Evolutionary conservation across 2,329 filamentous ascomycete genomes (phyloP), one percentile per base, ranked within the genome.

Genomic region (Paecilomyces variotii): DNA sequence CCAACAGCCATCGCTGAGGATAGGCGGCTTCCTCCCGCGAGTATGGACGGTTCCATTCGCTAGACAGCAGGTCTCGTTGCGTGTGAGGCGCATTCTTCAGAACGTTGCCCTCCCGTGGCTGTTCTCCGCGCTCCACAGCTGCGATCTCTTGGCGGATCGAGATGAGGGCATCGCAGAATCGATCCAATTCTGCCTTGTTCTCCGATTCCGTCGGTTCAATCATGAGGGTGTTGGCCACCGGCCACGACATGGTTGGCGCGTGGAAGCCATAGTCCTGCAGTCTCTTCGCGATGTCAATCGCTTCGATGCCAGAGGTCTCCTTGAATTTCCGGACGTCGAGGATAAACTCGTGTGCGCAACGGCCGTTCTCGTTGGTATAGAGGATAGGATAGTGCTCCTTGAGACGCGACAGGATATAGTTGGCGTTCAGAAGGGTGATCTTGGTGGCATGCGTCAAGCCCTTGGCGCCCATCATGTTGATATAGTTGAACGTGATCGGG

Each of bases 241-340:
- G 93, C 90, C 90, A 97, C 72, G 87, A 91, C 93, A 97, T 97
- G 56, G 93, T 97, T 0, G 93, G 93, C 1, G 92, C 90, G 75
- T 97, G 93, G 84, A 97, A 97, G 50, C 93, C 93, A 72, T 96
- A 97, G 72, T 97, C 93, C 76, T 97, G 92, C 24, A 97, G 85
- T 62, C 93, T 90, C 82, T 97, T 97, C 69, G 93, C 93, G 64
- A 97, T 89, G 70, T 97, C 93, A 66, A 96, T 94, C 30, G 89
- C 93, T 77, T 97, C 92, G 66, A 97, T 79, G 27, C 90, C 91
- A 5, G 88, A 85, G 0, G 86, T 85, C 57, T 92, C 88, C 71
- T 90, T 89, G 81, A 97, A 96, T 26, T 85, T 84, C 25, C 93
- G 89, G 4, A 87, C 84, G 67, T 97, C 93, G 34, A 97, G 84